Conservation (phyloP, 768 basidiomycete genomes). For the Boletus insuetus region DNA sequence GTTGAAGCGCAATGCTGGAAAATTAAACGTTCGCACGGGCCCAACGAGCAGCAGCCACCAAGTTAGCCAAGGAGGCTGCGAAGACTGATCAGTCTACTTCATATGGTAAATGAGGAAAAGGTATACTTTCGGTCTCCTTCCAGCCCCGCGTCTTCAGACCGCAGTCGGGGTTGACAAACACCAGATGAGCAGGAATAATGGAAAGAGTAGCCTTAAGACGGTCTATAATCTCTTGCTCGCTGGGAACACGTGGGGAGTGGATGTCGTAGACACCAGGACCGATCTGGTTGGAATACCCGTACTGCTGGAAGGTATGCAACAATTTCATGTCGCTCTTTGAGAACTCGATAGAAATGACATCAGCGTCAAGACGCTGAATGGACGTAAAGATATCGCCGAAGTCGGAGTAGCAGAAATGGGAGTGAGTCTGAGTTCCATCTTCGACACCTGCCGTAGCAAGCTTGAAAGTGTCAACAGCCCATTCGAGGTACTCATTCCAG, state of each 20-base stretch:
- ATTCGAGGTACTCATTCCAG: constrained; percentile 94
- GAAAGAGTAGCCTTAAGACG: constrained; percentile 82
- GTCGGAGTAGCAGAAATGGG: constrained; percentile 99
- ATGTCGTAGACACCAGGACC: constrained; percentile 99
- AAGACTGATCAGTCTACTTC: constrained; percentile 9
- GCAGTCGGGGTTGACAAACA: constrained; percentile 96
- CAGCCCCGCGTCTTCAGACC: constrained; percentile 98
- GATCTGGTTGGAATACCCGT: constrained; percentile 96
- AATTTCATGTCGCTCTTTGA: constrained; percentile 99
- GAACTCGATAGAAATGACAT: constrained; percentile 98
- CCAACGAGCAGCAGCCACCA: constrained; percentile 92
- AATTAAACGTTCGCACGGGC: constrained; percentile 79
- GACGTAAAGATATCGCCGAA: constrained; percentile 98
- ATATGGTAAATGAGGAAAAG: neutral
- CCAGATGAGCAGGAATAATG: constrained; percentile 75
- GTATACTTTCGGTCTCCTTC: constrained; percentile 87
- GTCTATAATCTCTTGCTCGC: constrained; percentile 90
- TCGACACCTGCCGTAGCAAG: constrained; percentile 94
- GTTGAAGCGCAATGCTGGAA: constrained; percentile 76
- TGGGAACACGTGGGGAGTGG: constrained; percentile 97
- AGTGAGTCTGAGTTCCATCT: constrained; percentile 94
- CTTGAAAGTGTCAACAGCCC: constrained; percentile 99
- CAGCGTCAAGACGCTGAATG: constrained; percentile 94
- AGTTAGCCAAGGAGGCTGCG: constrained; percentile 72
- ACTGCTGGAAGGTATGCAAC: constrained; percentile 89